Base-by-base conservation (phyloP, 305 asterid genomes). In the Fraxinus angustifolia region DNA sequence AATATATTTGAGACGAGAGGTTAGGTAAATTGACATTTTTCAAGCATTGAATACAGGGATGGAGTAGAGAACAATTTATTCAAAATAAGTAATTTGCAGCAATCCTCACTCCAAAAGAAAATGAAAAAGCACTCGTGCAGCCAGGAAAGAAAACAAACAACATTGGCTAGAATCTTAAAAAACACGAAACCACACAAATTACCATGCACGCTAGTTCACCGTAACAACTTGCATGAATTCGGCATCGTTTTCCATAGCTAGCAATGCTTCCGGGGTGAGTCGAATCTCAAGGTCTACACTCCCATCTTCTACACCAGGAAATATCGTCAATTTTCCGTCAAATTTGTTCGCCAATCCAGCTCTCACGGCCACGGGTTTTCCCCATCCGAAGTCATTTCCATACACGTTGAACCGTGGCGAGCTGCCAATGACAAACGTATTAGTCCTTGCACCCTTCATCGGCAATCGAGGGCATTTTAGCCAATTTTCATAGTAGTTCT, bases 361-460 rank as follows among this genome's bases (percentile, higher is more conserved):
- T 72, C 92, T 81, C 21, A 84, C 90, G 0, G 88, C 92, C 1
- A 88, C 38, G 0, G 93, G 90, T 72, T 88, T 90, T 17, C 97
- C 93, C 91, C 91, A 90, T 26, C 97, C 90, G 6, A 88, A 91
- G 21, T 90, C 92, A 10, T 31, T 80, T 0, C 85, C 92, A 8
- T 92, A 90, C 38, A 88, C 86, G 33, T 87, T 23, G 78, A 81
- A 81, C 78, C 92, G 76, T 6, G 91, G 91, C 10, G 90, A 90
- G 31, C 93, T 86, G 7, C 80, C 34, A 3, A 87, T 50, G n/a
- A 77, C 6, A 75, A 82, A 80, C 19, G 45, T 14, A 60, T 45
- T 8, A 58, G 21, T 56, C 2, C 35, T 28, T 0, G 5, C 10
- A 6, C 33, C 38, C 12, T 40, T 83, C 11, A 34, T 60, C 4